Evolutionary conservation across 192 early-diverging fungal species (phyloP).

Genomic region (Phycomyces blakesleeanus): DNA sequence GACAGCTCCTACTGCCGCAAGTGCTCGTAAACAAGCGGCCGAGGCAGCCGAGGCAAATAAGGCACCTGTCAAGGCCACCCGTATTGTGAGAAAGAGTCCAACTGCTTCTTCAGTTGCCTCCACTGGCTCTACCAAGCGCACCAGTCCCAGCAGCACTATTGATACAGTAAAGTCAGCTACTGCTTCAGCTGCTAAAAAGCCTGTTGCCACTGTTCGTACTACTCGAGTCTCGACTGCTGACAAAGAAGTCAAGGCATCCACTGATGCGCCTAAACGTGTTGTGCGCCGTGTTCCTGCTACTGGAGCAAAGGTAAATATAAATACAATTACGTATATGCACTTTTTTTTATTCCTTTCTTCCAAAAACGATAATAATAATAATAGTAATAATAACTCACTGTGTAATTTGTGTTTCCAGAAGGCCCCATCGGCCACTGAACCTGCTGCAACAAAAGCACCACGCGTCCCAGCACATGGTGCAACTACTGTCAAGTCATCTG

Average conservation of each 20-base stretch:
- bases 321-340: background rate
- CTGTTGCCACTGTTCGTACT: background rate
- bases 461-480: background rate
- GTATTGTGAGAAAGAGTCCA: background rate
- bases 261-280: background rate
- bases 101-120: background rate
- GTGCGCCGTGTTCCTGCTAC: background rate
- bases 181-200: background rate
- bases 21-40: conserved; percentile 8
- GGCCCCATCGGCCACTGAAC: background rate
- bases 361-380: background rate
- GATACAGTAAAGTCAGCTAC: background rate
- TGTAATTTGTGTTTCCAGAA: background rate
- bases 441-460: background rate
- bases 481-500: background rate
- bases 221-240: background rate
- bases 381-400: background rate
- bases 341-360: background rate
- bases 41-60: background rate
- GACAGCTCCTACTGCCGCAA: conserved; percentile 22
- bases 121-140: background rate
- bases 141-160: background rate
- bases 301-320: background rate
- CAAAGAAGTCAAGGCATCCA: too few species aligned
- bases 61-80: background rate